Evolutionary conservation across 2,329 filamentous ascomycete genomes (phyloP).

Genomic region (Plectosphaerella plurivora): DNA sequence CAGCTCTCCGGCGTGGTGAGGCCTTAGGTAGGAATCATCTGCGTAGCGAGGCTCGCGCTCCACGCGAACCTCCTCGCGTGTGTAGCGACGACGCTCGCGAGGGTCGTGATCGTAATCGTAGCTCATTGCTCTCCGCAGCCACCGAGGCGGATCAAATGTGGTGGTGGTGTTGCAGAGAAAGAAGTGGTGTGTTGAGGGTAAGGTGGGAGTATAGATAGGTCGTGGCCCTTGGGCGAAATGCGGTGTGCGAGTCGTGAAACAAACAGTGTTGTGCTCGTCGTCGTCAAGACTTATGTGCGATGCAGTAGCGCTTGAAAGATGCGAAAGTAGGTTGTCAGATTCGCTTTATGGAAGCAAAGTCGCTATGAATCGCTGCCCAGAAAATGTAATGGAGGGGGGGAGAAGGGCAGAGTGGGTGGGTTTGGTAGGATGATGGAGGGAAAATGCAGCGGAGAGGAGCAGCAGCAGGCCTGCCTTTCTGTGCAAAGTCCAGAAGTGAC

Average conservation of each 20-base stretch:
- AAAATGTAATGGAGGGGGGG: too few relatives aligned
- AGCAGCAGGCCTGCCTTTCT: too few relatives aligned
- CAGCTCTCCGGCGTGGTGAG: conserved; percentile 45
- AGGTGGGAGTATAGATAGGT: background rate
- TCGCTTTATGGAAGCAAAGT: too few relatives aligned
- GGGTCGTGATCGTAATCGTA: conserved; percentile 50
- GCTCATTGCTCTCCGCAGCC: conserved; percentile 16
- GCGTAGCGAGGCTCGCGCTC: conserved; percentile 49
- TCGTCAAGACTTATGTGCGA: background rate
- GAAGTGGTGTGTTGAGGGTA: background rate
- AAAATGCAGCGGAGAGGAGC: too few relatives aligned
- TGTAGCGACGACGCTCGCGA: conserved; percentile 40
- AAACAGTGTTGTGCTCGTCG: too few relatives aligned
- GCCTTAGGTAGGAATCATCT: conserved; percentile 45
- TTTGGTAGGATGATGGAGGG: too few relatives aligned
- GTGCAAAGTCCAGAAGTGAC: too few relatives aligned
- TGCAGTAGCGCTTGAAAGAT: background rate
- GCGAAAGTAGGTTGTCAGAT: too few relatives aligned
- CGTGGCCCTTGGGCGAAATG: background rate
- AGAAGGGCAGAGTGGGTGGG: too few relatives aligned
- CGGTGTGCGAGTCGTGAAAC: conserved; percentile 7
- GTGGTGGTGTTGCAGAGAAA: conserved; percentile 4
- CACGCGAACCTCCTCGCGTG: conserved; percentile 49
- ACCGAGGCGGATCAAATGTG: background rate
- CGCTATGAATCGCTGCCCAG: too few relatives aligned